These are phyloP conservation scores for Suillus plorans DNA, from an alignment of 768 basidiomycete species.

Conservation along the genomic window DNA sequence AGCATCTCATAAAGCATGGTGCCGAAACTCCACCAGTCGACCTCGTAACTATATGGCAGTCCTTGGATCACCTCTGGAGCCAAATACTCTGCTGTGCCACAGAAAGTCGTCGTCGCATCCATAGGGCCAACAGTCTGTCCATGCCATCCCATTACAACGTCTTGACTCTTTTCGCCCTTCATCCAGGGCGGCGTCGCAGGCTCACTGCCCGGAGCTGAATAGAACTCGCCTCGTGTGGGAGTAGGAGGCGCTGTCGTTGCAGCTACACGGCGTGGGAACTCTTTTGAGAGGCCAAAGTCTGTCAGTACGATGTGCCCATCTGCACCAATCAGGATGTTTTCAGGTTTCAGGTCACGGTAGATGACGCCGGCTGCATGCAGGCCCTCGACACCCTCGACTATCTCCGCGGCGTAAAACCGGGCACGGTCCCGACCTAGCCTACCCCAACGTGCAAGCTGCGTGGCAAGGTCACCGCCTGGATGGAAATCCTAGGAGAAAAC, in stretches of 20 bases:
- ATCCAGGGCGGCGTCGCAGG: conserved; percentile 76
- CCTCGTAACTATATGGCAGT: conserved; percentile 85
- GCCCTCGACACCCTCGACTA: conserved; percentile 94
- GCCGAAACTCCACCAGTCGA: conserved; percentile 98
- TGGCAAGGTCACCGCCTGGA: conserved; percentile 94
- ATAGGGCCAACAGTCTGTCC: conserved; percentile 45
- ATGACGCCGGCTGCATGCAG: conserved; percentile 93
- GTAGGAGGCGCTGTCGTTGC: conserved; percentile 56
- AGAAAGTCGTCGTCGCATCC: conserved; percentile 85
- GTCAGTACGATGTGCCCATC: conserved; percentile 97
- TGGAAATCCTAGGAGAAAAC: conserved; percentile 73
- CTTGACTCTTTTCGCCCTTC: conserved; percentile 58
- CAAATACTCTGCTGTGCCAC: conserved; percentile 94
- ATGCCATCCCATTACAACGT: conserved; percentile 57
- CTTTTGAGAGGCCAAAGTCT: conserved; percentile 94
- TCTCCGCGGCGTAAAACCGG: conserved; percentile 96
- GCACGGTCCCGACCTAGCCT: conserved; percentile 91
- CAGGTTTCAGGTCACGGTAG: conserved; percentile 96
- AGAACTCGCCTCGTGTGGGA: conserved; percentile 53
- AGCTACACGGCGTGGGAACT: conserved; percentile 64
- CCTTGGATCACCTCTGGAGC: conserved; percentile 97
- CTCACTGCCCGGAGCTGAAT: conserved; percentile 40
- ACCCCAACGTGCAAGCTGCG: conserved; percentile 95
- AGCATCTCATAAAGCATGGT: conserved; percentile 98
- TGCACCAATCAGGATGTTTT: conserved; percentile 91